Evolutionary conservation across 495 filamentous ascomycete genomes (phyloP), one percentile per base, ranked within the genome.

Genomic region (Thermochaetoides thermophila): DNA sequence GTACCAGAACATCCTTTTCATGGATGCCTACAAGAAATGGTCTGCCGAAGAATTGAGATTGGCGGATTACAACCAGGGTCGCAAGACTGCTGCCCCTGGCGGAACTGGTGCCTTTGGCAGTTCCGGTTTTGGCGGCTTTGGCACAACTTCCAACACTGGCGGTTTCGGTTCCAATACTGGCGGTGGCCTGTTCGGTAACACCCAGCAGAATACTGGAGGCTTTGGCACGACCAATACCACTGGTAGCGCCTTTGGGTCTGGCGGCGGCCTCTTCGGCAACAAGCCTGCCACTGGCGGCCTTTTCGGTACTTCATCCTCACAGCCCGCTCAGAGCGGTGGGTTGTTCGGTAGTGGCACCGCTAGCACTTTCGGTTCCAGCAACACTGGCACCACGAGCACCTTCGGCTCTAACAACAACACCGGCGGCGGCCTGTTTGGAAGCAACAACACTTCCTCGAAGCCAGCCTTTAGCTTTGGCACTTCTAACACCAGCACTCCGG

Each of bases 1-100:
- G 16, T 97, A 75, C 49, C 87, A 96, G 52, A 93, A 77, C 44
- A 79, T 97, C 40, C 71, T 73, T 10, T 91, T 93, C 44, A 78
- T 80, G 67, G 75, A 74, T 29, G 73, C 83, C 0, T 96, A 94
- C 58, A 73, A 71, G 50, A 85, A 84, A 40, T 94, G 73, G 56
- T 94, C 84, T 4, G 73, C 81, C 22, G 89, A 97, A 52, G 89
- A 97, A 55, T 57, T 97, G 28, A 73, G 89, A 48, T 54, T 92
- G 35, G 82, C 71, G 21, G 89, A 97, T 58, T 97, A 96, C 56
- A 71, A 74, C 34, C 76, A 82, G 61, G 89, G 89, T 16, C 71
- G 89, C 36, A 73, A 76, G 22, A 80, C 64, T 43, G 89, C 84
- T 6, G 87, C 83, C 43, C 65, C 69, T 14, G 81, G 80, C 35